Conservation (phyloP, 2,329 filamentous ascomycete species). For the Cercospora sp. region DNA sequence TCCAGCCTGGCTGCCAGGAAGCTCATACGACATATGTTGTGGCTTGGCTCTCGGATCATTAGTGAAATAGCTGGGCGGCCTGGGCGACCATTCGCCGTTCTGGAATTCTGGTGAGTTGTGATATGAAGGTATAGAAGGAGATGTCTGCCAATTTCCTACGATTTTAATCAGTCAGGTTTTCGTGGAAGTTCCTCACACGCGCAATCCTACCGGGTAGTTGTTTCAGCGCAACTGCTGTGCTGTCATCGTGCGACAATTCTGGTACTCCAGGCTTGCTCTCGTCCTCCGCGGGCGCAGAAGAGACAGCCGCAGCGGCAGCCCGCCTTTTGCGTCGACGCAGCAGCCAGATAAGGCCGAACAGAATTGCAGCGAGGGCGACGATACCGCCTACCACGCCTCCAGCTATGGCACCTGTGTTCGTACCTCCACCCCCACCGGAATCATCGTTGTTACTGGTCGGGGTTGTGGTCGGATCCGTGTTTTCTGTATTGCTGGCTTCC, state of each 20-base stretch:
- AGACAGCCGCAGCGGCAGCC: background rate
- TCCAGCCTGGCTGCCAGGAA: slow-evolving; percentile 17
- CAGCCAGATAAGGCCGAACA: slow-evolving; percentile 13
- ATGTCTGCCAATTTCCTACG: slow-evolving; percentile 10
- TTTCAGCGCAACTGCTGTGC: slow-evolving; percentile 13
- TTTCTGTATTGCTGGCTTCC: background rate
- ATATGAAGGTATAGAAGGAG: slow-evolving; percentile 16
- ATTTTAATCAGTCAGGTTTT: background rate
- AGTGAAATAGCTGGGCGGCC: slow-evolving; percentile 19
- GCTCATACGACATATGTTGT: slow-evolving; percentile 13
- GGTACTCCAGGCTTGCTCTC: background rate
- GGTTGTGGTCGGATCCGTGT: slow-evolving; percentile 3
- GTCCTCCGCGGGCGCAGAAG: background rate
- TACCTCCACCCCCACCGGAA: background rate
- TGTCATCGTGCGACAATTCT: slow-evolving; percentile 14
- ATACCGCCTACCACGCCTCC: slow-evolving; percentile 25
- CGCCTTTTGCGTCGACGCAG: slow-evolving; percentile 16
- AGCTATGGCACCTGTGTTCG: slow-evolving; percentile 23
- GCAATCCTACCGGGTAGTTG: slow-evolving; percentile 6
- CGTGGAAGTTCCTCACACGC: background rate
- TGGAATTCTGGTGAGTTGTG: slow-evolving; percentile 17
- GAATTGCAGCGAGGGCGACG: slow-evolving; percentile 13
- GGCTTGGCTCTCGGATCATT: slow-evolving; percentile 12
- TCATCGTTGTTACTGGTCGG: background rate
- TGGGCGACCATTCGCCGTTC: slow-evolving; percentile 16